Evolutionary conservation across 192 early-diverging fungal genomes (phyloP).

Genomic region (Thamnidium elegans): DNA sequence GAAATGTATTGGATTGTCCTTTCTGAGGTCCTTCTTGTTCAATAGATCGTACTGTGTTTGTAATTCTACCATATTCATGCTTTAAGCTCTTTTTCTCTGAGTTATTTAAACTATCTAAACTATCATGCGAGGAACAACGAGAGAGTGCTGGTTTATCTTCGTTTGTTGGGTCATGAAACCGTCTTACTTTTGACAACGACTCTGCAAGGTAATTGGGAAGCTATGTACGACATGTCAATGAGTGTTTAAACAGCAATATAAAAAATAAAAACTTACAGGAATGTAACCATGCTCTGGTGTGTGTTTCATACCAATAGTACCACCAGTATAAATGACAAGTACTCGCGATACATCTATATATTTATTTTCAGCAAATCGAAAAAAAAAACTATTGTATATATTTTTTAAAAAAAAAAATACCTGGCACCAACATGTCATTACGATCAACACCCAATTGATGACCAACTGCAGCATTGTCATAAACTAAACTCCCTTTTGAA

Average conservation of each 20-base stretch:
- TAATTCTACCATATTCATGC: constrained; percentile 4
- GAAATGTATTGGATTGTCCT: constrained; percentile 3
- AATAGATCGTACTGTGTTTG: constrained; percentile 21
- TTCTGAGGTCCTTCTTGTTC: constrained; percentile 3
- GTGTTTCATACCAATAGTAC: constrained; percentile 89
- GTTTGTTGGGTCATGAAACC: constrained; percentile 78
- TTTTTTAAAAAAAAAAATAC: constrained; percentile 26
- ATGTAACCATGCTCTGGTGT: constrained; percentile 66
- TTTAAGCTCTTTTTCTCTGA: neutral
- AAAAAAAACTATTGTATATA: neutral
- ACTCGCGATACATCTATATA: constrained; percentile 71
- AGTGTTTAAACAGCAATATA: neutral
- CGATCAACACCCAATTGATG: constrained; percentile 51
- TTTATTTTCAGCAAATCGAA: neutral
- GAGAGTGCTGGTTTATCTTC: constrained; percentile 7
- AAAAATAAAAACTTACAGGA: constrained; percentile 41
- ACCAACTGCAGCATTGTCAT: constrained; percentile 36
- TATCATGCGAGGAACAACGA: constrained; percentile 29
- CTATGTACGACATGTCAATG: constrained; percentile 19
- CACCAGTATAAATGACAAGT: constrained; percentile 93
- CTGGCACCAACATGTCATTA: constrained; percentile 61
- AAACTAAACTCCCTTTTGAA: constrained; percentile 10
- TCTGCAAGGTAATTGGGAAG: constrained; percentile 75
- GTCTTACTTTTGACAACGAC: constrained; percentile 66
- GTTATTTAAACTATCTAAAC: constrained; percentile 30